Conservation (phyloP, 2,329 filamentous ascomycete species). For the Endocalyx cinctus region DNA sequence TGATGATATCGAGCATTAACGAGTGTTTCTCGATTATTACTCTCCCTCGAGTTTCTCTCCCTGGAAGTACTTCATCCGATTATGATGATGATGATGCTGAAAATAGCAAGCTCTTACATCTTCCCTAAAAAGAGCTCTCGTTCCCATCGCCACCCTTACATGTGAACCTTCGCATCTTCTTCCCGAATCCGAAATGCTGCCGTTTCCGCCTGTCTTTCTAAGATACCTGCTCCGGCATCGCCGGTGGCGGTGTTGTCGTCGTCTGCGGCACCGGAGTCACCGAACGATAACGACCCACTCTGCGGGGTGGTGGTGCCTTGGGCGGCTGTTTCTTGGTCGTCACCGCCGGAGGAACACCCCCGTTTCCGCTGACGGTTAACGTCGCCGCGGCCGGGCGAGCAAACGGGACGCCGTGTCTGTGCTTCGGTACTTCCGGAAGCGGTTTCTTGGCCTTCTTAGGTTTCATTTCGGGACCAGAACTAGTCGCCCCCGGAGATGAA, state of each 20-base stretch:
- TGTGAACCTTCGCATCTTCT: slow-evolving; percentile 1
- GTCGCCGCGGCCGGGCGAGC: slow-evolving; percentile 7
- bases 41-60: too few species aligned
- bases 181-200: background rate
- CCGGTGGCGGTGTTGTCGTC: too few species aligned
- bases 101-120: too few species aligned
- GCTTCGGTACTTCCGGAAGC: slow-evolving; percentile 51
- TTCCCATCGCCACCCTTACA: too few species aligned
- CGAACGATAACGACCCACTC: slow-evolving; percentile 37
- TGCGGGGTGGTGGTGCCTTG: slow-evolving; percentile 34
- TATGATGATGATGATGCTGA: too few species aligned
- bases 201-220: too few species aligned
- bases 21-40: too few species aligned
- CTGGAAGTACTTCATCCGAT: too few species aligned
- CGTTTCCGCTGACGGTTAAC: slow-evolving; percentile 6
- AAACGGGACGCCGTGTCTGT: slow-evolving; percentile 48
- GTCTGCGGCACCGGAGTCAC: slow-evolving; percentile 16
- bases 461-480: too few species aligned
- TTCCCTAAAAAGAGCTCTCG: too few species aligned
- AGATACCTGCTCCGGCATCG: slow-evolving; percentile 13
- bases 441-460: slow-evolving; percentile 38
- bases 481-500: too few species aligned
- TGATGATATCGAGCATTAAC: too few species aligned
- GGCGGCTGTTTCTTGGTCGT: slow-evolving; percentile 28
- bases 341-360: slow-evolving; percentile 8